These are phyloP conservation scores for Linum trigynum DNA, from an alignment of 345 rosid genomes.

Conservation along the genomic window DNA sequence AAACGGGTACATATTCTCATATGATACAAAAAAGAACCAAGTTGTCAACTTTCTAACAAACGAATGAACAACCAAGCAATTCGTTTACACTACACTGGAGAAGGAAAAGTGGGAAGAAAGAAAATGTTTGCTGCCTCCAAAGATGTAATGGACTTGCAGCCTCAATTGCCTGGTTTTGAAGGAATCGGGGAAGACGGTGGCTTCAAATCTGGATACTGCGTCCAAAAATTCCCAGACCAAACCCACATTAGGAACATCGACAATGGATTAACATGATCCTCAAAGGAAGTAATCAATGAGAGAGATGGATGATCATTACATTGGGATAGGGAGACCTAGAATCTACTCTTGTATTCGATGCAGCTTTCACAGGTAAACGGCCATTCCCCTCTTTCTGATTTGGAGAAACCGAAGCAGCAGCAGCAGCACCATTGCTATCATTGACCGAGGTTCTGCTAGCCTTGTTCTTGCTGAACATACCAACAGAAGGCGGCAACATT, in stretches of 20 bases:
- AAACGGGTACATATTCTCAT: too few species aligned
- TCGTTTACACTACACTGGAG: too few species aligned
- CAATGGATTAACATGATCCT: neutral
- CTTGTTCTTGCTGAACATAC: constrained; percentile 40
- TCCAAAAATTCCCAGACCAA: neutral
- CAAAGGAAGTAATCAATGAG: neutral
- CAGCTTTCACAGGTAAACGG: constrained; percentile 14
- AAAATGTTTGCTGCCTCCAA: too few species aligned
- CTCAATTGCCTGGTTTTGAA: constrained; percentile 27
- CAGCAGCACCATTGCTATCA: constrained; percentile 14
- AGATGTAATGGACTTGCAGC: too few species aligned
- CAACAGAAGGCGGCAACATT: constrained; percentile 71
- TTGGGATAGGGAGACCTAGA: constrained; percentile 32
- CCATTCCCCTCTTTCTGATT: constrained; percentile 17
- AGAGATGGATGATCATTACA: constrained; percentile 24
- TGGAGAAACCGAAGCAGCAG: constrained; percentile 15
- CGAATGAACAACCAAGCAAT: too few species aligned
- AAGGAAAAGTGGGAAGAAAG: too few species aligned
- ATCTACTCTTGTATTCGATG: constrained; percentile 16
- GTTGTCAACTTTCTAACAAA: too few species aligned
- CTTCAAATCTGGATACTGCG: constrained; percentile 47
- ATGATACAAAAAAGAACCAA: too few species aligned
- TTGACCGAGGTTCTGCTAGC: constrained; percentile 23
- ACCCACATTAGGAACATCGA: neutral
- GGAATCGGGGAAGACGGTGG: constrained; percentile 60